Evolutionary conservation across 2,329 filamentous ascomycete genomes (phyloP).

Genomic region (Alternaria conjuncta): DNA sequence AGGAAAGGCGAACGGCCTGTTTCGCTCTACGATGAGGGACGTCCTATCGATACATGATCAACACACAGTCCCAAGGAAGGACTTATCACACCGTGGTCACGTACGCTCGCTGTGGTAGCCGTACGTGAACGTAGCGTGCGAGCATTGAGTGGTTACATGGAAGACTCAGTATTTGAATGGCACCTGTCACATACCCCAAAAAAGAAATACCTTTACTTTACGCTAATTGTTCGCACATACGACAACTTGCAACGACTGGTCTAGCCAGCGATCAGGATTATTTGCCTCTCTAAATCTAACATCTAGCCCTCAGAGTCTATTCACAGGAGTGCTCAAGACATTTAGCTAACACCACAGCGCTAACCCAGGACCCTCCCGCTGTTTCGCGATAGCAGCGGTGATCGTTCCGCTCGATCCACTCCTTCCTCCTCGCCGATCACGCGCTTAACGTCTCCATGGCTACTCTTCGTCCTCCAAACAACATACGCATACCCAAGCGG

Average conservation of each 20-base stretch:
- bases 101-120: not conserved
- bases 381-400: not conserved
- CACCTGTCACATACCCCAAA: not conserved
- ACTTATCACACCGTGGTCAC: not conserved
- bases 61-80: not conserved
- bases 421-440: not conserved
- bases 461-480: not conserved
- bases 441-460: not conserved
- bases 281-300: not conserved
- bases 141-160: slow-evolving; percentile 45
- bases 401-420: not conserved
- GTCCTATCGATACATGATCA: not conserved
- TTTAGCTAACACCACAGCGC: not conserved
- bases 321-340: not conserved
- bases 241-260: not conserved
- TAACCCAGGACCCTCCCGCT: not conserved
- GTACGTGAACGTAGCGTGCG: not conserved
- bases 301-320: not conserved
- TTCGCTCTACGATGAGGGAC: not conserved
- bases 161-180: slow-evolving; percentile 56
- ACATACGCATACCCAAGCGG: not conserved
- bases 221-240: not conserved
- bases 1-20: not conserved
- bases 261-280: not conserved
- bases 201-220: not conserved